phyloP scores from a whole-genome alignment of 2,329 filamentous ascomycete species.

The Colletotrichum somersetense region DNA sequence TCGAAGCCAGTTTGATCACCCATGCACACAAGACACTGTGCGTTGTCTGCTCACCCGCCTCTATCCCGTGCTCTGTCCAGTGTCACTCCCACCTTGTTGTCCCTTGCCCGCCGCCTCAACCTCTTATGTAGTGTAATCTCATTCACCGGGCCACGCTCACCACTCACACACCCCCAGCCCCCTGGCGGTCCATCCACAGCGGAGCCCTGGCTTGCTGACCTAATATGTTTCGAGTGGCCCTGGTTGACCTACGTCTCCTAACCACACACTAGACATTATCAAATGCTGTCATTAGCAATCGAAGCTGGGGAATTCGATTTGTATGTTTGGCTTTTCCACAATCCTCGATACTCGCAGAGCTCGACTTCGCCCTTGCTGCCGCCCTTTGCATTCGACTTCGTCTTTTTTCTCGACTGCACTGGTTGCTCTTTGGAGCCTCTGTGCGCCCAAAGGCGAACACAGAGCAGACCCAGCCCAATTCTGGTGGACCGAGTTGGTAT shows the following conservation, averaged over 20 bases:
- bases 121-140: background rate
- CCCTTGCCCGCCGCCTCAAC: constrained; percentile 15
- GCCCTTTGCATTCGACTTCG: constrained; percentile 21
- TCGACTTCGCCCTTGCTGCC: background rate
- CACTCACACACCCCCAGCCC: constrained; percentile 12
- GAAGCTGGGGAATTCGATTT: constrained; percentile 39
- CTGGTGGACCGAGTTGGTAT: constrained; percentile 42
- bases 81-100: background rate
- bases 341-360: constrained; percentile 11
- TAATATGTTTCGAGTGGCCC: constrained; percentile 45
- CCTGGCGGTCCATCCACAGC: constrained; percentile 31
- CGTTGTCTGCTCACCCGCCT: background rate
- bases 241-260: constrained; percentile 47
- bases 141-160: background rate
- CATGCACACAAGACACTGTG: constrained; percentile 30
- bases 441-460: constrained; percentile 30
- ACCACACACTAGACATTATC: constrained; percentile 48
- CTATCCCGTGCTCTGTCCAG: background rate
- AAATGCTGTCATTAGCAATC: constrained; percentile 51
- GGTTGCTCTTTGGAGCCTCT: constrained; percentile 20
- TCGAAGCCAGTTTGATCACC: constrained; percentile 5
- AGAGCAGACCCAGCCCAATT: constrained; percentile 38
- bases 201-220: constrained; percentile 44
- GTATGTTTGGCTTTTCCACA: constrained; percentile 31
- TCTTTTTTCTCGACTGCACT: constrained; percentile 2